A percentile compares a stretch with the other conserved stretches of the same genome.
These are phyloP conservation scores for Penicillium crystallinum DNA, from an alignment of 495 filamentous ascomycete genomes.

Conservation along the genomic window DNA sequence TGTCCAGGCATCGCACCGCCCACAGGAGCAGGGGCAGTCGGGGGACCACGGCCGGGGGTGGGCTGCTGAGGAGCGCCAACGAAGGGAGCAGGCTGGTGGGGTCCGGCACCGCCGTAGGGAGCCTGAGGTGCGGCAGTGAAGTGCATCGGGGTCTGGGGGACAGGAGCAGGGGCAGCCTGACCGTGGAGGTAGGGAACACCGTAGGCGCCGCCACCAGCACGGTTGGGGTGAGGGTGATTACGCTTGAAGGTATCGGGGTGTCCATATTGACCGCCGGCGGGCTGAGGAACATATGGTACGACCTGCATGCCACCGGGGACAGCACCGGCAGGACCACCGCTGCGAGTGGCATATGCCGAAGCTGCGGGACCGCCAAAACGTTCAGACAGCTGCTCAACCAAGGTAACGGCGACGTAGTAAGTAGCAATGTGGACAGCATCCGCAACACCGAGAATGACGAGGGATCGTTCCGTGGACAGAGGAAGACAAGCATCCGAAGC, in stretches of 20 bases:
- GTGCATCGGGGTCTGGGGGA: conserved; percentile 63
- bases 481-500: conserved; percentile 93
- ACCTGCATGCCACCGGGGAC: conserved; percentile 98
- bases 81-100: conserved; percentile 66
- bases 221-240: conserved; percentile 59
- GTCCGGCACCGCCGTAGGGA: conserved; percentile 67
- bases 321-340: conserved; percentile 84
- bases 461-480: conserved; percentile 87
- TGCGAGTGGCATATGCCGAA: conserved; percentile 93
- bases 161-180: conserved; percentile 54
- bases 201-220: conserved; percentile 59
- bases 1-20: conserved; percentile 73
- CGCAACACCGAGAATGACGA: conserved; percentile 88
- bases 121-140: conserved; percentile 65
- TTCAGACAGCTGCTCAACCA: conserved; percentile 93
- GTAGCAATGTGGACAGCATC: conserved; percentile 97
- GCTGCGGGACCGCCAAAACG: conserved; percentile 93
- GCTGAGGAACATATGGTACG: conserved; percentile 89
- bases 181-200: conserved; percentile 68
- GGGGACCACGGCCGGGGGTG: conserved; percentile 43
- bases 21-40: conserved; percentile 60
- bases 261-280: conserved; percentile 85
- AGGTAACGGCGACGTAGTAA: conserved; percentile 94
- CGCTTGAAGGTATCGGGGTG: conserved; percentile 83
- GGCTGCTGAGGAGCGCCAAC: conserved; percentile 54